Percentiles rank a stretch among this genome's conserved stretches.
Conservation (phyloP, 1,284 basidiomycete genomes). For the Phylloboletellus chloephorus region DNA sequence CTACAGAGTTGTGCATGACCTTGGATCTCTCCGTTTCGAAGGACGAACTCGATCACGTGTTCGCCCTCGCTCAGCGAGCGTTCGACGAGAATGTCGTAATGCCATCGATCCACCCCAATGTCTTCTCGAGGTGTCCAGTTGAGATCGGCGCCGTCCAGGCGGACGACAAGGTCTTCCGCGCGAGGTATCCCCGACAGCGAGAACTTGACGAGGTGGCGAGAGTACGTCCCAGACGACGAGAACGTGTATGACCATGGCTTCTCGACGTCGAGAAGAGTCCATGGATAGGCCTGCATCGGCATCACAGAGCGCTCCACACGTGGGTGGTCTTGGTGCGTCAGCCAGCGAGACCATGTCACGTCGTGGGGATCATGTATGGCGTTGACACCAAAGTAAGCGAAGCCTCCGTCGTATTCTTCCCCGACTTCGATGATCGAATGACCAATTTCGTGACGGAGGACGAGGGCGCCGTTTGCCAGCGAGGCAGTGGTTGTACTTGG, state of each 20-base stretch:
- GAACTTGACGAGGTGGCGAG: constrained; percentile 61
- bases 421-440: constrained; percentile 78
- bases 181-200: constrained; percentile 73
- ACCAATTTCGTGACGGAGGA: constrained; percentile 79
- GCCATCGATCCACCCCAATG: constrained; percentile 67
- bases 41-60: constrained; percentile 54
- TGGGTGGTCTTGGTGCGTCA: constrained; percentile 39
- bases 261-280: constrained; percentile 63
- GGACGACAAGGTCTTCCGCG: constrained; percentile 50
- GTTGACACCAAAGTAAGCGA: constrained; percentile 71
- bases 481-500: constrained; percentile 75
- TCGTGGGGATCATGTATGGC: constrained; percentile 43
- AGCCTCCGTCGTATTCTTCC: constrained; percentile 84
- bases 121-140: constrained; percentile 50
- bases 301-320: constrained; percentile 69
- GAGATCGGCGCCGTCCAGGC: constrained; percentile 57
- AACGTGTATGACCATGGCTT: constrained; percentile 57
- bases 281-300: constrained; percentile 72
- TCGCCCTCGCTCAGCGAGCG: constrained; percentile 40
- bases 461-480: constrained; percentile 69
- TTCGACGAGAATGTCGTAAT: constrained; percentile 54
- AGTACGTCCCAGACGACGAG: constrained; percentile 60
- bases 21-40: constrained; percentile 47
- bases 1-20: constrained; percentile 71
- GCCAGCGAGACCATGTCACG: constrained; percentile 71